Evolutionary conservation across 2,329 filamentous ascomycete species (phyloP), one percentile per base, ranked within the genome.

Genomic region (Pseudogymnoascus pannorum): DNA sequence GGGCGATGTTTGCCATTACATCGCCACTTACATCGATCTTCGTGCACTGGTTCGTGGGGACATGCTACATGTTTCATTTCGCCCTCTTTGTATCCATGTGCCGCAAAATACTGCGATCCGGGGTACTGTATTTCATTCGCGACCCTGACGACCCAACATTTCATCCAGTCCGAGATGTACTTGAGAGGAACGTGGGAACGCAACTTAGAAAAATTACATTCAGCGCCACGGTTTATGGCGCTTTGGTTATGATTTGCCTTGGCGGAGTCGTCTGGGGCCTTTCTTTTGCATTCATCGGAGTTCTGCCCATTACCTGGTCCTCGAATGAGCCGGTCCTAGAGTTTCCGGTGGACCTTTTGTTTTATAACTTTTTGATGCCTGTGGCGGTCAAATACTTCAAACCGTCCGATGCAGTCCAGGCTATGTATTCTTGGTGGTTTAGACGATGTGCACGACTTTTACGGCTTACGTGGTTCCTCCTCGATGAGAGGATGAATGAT

Each of bases 61-160:
- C 94, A 3, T 96, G 92, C 65, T 99, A 99, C 75, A 99, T 99
- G 95, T 99, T 99, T 76, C 94, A 99, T 73, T 99, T 99, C 72
- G 94, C 94, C 4, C 82, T 99, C 2, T 99, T 99, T 72, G 94
- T 99, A 16, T 95, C 92, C 61, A 97, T 99, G 92, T 99, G 94
- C 75, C 87, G 94, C 65, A 97, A 96, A 77, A 96, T 97, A 63
- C 90, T 99, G 87, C 87, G 94, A 65, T 91, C 86, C 67, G 94
- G 94, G 59, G 94, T 99, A 40, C 79, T 99, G 63, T 97, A 97
- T 77, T 99, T 99, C 73, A 99, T 99, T 69, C 86, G 94, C 65
- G 95, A 99, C 73, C 94, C 94, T 5, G 95, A 99, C 73, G 94
- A 99, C 74, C 94, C 95, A 7, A 96, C 94, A 11, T 99, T 99